Conservation (phyloP, 2,329 filamentous ascomycete species). For the Pseudogymnoascus sp. region DNA sequence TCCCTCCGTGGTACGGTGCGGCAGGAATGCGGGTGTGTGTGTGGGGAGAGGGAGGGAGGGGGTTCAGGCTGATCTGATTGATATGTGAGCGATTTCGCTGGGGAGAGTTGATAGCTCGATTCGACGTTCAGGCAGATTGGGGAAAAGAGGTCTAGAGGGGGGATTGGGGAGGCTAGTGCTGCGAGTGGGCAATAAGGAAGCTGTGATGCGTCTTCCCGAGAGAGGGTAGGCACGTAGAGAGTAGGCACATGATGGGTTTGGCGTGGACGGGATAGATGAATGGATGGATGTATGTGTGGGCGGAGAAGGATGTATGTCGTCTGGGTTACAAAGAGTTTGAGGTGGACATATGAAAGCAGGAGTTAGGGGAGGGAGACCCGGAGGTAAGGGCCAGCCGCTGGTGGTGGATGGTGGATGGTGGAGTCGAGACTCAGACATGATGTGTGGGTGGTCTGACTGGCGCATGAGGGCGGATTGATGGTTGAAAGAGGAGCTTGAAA, state of each 20-base stretch:
- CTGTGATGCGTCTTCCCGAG: background rate
- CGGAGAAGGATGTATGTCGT: background rate
- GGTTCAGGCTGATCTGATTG: background rate
- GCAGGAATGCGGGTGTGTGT: background rate
- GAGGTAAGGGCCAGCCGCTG: background rate
- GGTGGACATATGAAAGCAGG: background rate
- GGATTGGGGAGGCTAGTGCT: background rate
- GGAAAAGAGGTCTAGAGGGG: background rate
- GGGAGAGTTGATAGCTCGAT: background rate
- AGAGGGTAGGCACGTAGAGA: background rate
- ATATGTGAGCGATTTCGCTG: background rate
- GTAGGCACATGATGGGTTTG: background rate
- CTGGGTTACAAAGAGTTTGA: background rate
- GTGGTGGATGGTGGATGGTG: background rate
- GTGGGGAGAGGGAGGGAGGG: background rate
- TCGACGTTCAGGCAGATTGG: background rate
- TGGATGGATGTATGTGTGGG: background rate
- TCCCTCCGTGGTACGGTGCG: background rate
- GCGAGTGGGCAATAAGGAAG: background rate
- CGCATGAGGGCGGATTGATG: background rate
- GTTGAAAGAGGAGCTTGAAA: background rate
- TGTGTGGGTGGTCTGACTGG: background rate
- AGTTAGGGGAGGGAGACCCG: background rate
- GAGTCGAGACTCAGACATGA: background rate
- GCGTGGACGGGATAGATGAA: background rate